Evolutionary conservation across 805 yeast genomes (phyloP).

Genomic region (Nakazawaea ernobii): DNA sequence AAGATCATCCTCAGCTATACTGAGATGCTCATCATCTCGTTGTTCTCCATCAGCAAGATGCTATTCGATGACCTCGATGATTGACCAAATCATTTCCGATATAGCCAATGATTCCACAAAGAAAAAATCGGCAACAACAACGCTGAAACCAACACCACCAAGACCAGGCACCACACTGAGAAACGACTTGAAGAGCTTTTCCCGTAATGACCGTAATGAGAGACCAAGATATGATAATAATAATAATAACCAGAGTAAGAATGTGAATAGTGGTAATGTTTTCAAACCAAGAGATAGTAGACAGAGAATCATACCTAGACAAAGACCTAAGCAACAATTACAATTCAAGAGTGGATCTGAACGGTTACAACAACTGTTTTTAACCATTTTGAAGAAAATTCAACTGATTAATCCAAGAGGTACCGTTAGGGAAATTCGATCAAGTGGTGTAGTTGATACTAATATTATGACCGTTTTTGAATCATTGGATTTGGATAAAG

Average conservation of each 20-base stretch:
- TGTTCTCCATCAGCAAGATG: neutral
- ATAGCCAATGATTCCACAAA: slow-evolving; percentile 1
- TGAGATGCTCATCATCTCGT: neutral
- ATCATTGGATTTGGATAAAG: neutral
- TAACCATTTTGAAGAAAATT: neutral
- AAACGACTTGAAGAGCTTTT: neutral
- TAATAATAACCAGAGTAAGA: neutral
- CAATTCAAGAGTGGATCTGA: slow-evolving; percentile 2
- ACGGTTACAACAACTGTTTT: slow-evolving; percentile 2
- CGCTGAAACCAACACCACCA: neutral
- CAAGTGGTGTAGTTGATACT: neutral
- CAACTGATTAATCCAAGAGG: slow-evolving; percentile 1
- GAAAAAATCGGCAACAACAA: neutral
- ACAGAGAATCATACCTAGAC: too few relatives aligned
- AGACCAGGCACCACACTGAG: neutral
- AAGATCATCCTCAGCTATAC: too few relatives aligned
- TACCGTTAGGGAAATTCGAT: neutral
- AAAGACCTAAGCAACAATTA: neutral
- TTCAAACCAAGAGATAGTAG: neutral
- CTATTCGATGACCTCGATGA: neutral
- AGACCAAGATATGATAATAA: neutral
- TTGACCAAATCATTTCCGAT: slow-evolving; percentile 3
- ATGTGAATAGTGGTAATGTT: neutral
- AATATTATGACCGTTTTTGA: neutral
- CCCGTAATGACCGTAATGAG: neutral